A percentile compares a stretch with the other conserved stretches of the same genome.
phyloP scores from a whole-genome alignment of 1,284 basidiomycete genomes.

The Cutaneotrichosporon spelunceum region DNA sequence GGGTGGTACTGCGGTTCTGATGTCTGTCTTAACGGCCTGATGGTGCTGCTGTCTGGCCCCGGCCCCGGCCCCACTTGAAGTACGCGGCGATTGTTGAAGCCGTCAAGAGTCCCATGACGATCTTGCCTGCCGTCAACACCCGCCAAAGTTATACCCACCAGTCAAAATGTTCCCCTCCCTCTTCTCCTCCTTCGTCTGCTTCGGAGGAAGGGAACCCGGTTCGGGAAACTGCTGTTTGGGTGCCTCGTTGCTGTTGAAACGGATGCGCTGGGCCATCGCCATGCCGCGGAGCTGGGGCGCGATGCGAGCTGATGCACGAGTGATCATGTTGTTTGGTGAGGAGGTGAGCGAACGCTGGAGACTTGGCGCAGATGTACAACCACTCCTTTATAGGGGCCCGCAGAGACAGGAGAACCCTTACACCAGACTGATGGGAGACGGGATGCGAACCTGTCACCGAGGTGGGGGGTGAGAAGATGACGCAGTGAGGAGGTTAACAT shows the following conservation, averaged over 20 bases:
- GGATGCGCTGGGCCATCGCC: not conserved
- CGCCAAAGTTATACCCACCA: not conserved
- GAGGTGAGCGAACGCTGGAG: not conserved
- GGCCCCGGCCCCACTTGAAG: not conserved
- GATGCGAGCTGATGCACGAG: not conserved
- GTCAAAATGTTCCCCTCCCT: not conserved
- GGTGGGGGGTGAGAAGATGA: not conserved
- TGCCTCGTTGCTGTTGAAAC: not conserved
- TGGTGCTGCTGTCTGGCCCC: too few species aligned
- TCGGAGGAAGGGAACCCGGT: too few species aligned
- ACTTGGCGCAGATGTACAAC: too few species aligned
- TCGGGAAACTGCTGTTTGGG: not conserved
- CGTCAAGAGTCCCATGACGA: not conserved
- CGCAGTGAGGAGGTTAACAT: not conserved
- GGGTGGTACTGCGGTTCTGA: not conserved
- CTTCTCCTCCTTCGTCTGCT: too few species aligned
- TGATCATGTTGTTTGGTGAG: not conserved
- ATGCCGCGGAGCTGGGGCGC: not conserved
- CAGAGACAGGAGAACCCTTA: not conserved
- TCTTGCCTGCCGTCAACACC: not conserved
- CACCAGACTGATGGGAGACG: too few species aligned
- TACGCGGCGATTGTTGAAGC: not conserved
- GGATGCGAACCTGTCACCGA: not conserved
- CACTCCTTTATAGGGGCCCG: too few species aligned
- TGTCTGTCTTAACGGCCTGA: not conserved